phyloP scores from a whole-genome alignment of 805 yeast species.

The Candida odintsovae region DNA sequence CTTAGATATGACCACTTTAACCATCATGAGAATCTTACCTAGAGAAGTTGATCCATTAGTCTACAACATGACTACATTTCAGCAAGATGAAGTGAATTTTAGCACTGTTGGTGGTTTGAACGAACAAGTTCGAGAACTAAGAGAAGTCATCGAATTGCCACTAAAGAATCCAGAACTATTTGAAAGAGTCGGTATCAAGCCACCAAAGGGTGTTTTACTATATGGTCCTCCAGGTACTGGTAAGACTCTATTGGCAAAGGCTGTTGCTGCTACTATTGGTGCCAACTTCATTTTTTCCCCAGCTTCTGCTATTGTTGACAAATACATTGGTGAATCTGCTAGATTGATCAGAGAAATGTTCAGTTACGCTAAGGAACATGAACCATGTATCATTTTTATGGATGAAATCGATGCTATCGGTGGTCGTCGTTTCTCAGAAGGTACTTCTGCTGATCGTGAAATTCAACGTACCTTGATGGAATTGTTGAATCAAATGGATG shows the following conservation, averaged over 20 bases:
- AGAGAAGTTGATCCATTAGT: conserved; percentile 98
- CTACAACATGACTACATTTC: conserved; percentile 96
- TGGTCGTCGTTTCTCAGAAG: conserved; percentile 95
- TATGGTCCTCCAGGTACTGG: conserved; percentile 99
- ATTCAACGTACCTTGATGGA: conserved; percentile 98
- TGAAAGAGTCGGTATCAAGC: conserved; percentile 92
- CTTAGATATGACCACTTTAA: conserved; percentile 93
- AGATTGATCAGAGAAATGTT: conserved; percentile 96
- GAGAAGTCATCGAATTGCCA: conserved; percentile 97
- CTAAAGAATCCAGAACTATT: conserved; percentile 95
- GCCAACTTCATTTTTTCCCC: conserved; percentile 98
- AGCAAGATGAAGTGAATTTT: conserved; percentile 95
- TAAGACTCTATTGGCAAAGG: conserved; percentile 91
- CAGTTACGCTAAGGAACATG: conserved; percentile 95
- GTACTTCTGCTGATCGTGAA: conserved; percentile 98
- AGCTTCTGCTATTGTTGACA: conserved; percentile 96
- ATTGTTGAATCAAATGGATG: conserved; percentile 95
- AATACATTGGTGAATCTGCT: conserved; percentile 97
- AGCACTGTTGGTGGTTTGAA: conserved; percentile 93
- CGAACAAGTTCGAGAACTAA: conserved; percentile 91
- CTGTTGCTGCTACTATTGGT: conserved; percentile 97
- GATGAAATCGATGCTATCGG: conserved; percentile 99
- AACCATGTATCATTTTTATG: conserved; percentile 96
- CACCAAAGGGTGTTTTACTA: conserved; percentile 95
- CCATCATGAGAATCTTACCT: conserved; percentile 95